These are phyloP conservation scores for Ascochyta viciae-villosae DNA, from an alignment of 2,329 filamentous ascomycete species.

Conservation along the genomic window DNA sequence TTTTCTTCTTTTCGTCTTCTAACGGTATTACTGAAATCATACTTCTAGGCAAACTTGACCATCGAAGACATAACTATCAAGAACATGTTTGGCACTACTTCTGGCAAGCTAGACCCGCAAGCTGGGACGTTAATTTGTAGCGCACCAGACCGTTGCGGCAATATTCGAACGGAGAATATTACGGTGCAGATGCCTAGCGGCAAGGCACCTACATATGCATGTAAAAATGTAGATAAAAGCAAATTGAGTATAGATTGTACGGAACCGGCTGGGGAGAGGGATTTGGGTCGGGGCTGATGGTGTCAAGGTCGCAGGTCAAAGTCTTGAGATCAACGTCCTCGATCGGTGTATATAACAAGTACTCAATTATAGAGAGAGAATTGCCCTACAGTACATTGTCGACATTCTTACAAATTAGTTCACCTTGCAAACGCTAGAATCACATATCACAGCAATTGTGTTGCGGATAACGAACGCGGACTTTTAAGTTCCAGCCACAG, in stretches of 20 bases:
- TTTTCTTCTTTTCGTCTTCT: not conserved
- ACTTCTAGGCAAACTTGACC: slow-evolving; percentile 6
- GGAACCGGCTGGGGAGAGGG: not conserved
- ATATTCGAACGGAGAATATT: slow-evolving; percentile 17
- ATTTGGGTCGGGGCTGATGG: not conserved
- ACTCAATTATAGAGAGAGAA: too few relatives aligned
- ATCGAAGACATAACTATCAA: slow-evolving; percentile 58
- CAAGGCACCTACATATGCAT: slow-evolving; percentile 5
- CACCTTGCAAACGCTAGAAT: too few relatives aligned
- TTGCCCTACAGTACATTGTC: too few relatives aligned
- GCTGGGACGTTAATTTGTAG: slow-evolving; percentile 45
- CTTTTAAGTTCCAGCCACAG: too few relatives aligned
- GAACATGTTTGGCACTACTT: slow-evolving; percentile 60
- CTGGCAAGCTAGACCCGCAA: slow-evolving; percentile 36
- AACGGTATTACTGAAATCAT: slow-evolving; percentile 21
- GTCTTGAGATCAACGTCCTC: too few relatives aligned
- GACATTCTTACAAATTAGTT: too few relatives aligned
- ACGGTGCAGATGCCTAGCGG: slow-evolving; percentile 14
- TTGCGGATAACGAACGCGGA: too few relatives aligned
- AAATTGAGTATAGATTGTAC: slow-evolving; percentile 9
- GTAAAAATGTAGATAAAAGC: slow-evolving; percentile 9
- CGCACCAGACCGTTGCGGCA: slow-evolving; percentile 43
- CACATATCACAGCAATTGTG: too few relatives aligned
- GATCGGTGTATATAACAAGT: too few relatives aligned
- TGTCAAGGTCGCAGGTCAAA: too few relatives aligned